Percentiles rank a stretch among this genome's conserved stretches.
These are phyloP conservation scores for Diaporthe caulivora DNA, from an alignment of 2,329 filamentous ascomycete genomes.

Conservation along the genomic window DNA sequence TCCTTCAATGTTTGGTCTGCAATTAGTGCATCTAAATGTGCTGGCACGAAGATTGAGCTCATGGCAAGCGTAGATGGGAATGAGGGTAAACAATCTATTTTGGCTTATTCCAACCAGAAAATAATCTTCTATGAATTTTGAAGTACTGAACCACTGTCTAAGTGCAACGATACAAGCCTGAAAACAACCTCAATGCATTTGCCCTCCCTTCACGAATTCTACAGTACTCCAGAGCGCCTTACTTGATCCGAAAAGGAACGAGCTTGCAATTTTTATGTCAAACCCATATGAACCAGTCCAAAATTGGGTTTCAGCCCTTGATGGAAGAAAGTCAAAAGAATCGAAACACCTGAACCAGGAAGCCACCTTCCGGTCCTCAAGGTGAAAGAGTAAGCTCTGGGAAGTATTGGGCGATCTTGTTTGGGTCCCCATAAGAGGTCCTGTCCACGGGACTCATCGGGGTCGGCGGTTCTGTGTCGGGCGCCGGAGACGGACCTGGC, in stretches of 20 bases:
- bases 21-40: too few species aligned
- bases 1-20: too few species aligned
- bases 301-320: background rate
- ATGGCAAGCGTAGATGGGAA: background rate
- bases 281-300: background rate
- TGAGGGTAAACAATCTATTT: background rate
- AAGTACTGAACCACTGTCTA: slow-evolving; percentile 4
- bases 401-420: slow-evolving; percentile 54
- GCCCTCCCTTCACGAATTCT: background rate
- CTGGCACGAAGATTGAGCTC: too few species aligned
- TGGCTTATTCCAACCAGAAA: background rate
- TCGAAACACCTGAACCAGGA: background rate
- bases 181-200: background rate
- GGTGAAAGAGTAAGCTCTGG: slow-evolving; percentile 49
- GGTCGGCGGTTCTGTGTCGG: slow-evolving; percentile 41
- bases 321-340: background rate
- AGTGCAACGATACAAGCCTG: slow-evolving; percentile 2
- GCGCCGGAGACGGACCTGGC: slow-evolving; percentile 12
- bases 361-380: slow-evolving; percentile 13
- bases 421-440: slow-evolving; percentile 52
- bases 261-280: background rate
- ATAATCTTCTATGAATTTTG: background rate
- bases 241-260: slow-evolving; percentile 9
- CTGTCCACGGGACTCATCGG: slow-evolving; percentile 46
- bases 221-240: slow-evolving; percentile 24